phyloP scores from a whole-genome alignment of 768 basidiomycete genomes.

The Inosperma sp. region DNA sequence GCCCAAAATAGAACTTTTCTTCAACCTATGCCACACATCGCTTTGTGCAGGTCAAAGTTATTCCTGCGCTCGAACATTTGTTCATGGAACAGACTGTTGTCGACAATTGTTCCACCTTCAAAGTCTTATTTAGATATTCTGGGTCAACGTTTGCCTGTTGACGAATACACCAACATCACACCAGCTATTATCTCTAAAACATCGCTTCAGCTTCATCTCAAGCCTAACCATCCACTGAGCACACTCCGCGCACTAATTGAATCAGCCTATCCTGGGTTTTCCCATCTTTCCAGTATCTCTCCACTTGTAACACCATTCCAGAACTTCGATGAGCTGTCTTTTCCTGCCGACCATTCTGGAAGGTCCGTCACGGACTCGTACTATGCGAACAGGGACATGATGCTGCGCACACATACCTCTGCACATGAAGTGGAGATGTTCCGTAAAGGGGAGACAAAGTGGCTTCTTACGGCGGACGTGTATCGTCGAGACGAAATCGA shows the following conservation, averaged over 20 bases:
- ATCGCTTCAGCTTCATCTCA: conserved; percentile 66
- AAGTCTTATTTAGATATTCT: conserved; percentile 44
- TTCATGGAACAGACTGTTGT: conserved; percentile 7
- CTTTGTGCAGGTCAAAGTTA: conserved; percentile 12
- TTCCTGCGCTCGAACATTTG: conserved; percentile 7
- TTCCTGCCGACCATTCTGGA: conserved; percentile 90
- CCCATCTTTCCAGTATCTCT: conserved; percentile 71
- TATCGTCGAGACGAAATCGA: conserved; percentile 99
- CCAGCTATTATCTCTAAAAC: conserved; percentile 82
- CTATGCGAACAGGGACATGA: conserved; percentile 84
- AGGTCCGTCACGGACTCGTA: conserved; percentile 89
- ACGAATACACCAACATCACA: conserved; percentile 80
- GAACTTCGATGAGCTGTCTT: conserved; percentile 97
- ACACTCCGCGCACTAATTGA: conserved; percentile 84
- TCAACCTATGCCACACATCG: neutral
- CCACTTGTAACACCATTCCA: conserved; percentile 86
- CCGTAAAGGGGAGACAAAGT: conserved; percentile 64
- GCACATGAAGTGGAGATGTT: conserved; percentile 97
- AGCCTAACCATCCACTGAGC: conserved; percentile 77
- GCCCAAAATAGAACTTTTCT: neutral
- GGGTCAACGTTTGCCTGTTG: conserved; percentile 66
- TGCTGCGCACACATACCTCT: conserved; percentile 98
- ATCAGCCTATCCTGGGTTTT: conserved; percentile 72
- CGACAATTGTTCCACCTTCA: conserved; percentile 14
- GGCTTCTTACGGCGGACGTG: conserved; percentile 94